Conservation (phyloP, 352 stramenopile species). For the Globisporangium rhizosaccharum region DNA sequence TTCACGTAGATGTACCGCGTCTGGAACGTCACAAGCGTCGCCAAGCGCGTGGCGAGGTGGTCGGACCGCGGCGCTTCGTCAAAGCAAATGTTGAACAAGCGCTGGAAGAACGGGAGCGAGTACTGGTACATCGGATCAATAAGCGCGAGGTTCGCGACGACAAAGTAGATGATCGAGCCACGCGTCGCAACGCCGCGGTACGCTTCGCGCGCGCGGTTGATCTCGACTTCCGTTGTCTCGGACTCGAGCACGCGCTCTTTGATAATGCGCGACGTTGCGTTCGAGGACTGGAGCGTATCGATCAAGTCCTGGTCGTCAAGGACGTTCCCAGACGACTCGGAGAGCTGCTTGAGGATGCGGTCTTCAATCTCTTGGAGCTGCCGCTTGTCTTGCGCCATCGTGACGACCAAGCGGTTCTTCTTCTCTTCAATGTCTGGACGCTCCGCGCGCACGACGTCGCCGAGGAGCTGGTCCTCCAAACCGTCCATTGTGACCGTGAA, state of each 20-base stretch:
- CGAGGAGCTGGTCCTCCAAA: constrained; percentile 90
- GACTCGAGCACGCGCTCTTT: constrained; percentile 90
- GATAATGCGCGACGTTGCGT: constrained; percentile 78
- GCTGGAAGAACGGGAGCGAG: constrained; percentile 91
- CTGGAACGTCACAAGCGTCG: constrained; percentile 86
- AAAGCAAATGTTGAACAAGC: constrained; percentile 91
- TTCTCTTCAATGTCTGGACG: constrained; percentile 91
- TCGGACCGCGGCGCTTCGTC: constrained; percentile 59
- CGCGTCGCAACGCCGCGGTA: constrained; percentile 89
- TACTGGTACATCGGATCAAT: constrained; percentile 97
- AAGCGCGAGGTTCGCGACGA: constrained; percentile 87
- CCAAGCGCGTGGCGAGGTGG: constrained; percentile 51
- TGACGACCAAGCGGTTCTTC: constrained; percentile 90
- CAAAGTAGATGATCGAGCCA: constrained; percentile 94
- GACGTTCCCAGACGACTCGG: constrained; percentile 89
- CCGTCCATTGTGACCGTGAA: constrained; percentile 95
- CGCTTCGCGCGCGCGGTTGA: constrained; percentile 85
- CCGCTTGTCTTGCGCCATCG: constrained; percentile 91
- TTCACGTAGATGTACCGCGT: constrained; percentile 92
- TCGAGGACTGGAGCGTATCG: constrained; percentile 83
- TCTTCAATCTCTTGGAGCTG: constrained; percentile 92
- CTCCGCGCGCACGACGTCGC: constrained; percentile 90
- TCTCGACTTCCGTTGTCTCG: constrained; percentile 88
- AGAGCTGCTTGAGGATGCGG: constrained; percentile 89
- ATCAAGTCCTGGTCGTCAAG: constrained; percentile 91